phyloP scores from a whole-genome alignment of 2,329 filamentous ascomycete genomes.

The Penicillium verrucosum region DNA sequence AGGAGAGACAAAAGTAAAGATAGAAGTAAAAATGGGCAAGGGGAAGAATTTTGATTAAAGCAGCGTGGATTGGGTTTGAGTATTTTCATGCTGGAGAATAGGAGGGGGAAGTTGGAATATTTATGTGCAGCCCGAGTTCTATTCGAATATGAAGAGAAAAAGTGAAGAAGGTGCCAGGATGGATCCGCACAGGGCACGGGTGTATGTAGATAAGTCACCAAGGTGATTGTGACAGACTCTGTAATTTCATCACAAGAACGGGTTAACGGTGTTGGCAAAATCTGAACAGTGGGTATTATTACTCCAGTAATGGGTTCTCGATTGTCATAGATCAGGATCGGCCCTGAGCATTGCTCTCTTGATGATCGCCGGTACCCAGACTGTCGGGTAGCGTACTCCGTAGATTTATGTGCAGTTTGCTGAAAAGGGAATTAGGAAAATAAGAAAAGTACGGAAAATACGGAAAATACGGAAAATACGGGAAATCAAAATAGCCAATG shows the following conservation, averaged over 20 bases:
- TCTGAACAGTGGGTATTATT: no score
- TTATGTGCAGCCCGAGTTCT: background rate
- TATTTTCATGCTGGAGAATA: background rate
- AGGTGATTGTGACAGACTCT: background rate
- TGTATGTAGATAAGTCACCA: background rate
- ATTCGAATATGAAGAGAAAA: background rate
- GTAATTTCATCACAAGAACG: background rate
- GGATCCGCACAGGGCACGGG: background rate
- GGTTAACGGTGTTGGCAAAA: background rate
- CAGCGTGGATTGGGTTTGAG: background rate
- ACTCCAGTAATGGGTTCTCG: no score
- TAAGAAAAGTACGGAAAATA: no score
- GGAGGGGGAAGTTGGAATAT: background rate
- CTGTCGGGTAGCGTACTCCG: no score
- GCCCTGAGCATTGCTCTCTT: background rate
- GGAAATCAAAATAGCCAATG: no score
- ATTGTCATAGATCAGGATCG: background rate
- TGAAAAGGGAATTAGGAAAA: no score
- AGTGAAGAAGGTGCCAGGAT: background rate
- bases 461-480: no score
- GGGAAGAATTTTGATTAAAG: background rate
- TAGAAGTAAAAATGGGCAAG: background rate
- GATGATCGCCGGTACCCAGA: background rate
- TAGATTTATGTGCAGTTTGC: no score
- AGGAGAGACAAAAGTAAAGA: background rate